Conservation (phyloP, 306 rosid genomes). For the Inga laurina region DNA sequence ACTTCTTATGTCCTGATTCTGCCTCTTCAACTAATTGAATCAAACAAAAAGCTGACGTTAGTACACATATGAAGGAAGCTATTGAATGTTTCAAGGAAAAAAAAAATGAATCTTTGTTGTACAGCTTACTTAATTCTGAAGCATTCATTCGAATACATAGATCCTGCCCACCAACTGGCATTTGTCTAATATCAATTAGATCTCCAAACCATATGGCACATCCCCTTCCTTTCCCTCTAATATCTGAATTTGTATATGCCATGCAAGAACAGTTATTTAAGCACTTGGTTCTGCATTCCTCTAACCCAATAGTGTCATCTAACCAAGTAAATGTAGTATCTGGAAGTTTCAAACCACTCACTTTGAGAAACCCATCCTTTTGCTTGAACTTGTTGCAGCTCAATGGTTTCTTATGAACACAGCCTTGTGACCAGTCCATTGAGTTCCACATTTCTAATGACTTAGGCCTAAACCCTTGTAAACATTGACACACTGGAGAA, state of each 20-base stretch:
- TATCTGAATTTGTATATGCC: not conserved
- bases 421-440: slow-evolving; percentile 1
- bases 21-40: not conserved
- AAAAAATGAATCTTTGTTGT: not conserved
- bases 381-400: not conserved
- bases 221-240: not conserved
- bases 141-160: not conserved
- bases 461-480: not conserved
- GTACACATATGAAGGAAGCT: not conserved
- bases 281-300: not conserved
- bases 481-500: not conserved
- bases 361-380: not conserved
- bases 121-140: not conserved
- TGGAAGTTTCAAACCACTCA: not conserved
- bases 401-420: not conserved
- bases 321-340: not conserved
- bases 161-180: not conserved
- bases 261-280: slow-evolving; percentile 1
- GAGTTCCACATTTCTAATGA: not conserved
- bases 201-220: not conserved
- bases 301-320: not conserved
- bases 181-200: not conserved
- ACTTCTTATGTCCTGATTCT: not conserved
- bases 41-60: not conserved
- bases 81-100: not conserved